Base-by-base conservation (phyloP, 371 early-diverging fungal species). In the Mucor indicus region DNA sequence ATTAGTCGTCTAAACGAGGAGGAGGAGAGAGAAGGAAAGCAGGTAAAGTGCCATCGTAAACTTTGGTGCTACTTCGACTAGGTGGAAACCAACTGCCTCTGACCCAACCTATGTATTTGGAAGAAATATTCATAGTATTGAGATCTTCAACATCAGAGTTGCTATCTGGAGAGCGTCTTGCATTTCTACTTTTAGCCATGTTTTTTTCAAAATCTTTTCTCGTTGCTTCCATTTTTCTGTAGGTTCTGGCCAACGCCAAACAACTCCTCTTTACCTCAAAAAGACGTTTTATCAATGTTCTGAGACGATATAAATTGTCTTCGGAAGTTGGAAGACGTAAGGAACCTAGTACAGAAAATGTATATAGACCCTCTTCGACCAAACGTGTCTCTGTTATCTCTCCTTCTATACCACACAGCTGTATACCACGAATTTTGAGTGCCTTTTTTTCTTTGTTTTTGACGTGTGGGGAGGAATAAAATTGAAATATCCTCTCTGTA, bases 41-140 rank as follows among this genome's bases (percentile, higher is more conserved):
- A 40, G 40, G 40, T 40, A 40, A 40, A 40, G 40, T 24, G 38
- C 38, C 38, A 38, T 38, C 38, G 20, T 38, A 38, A 38, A 38
- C 38, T 38, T 38, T 15, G 38, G 19, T 38, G 38, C 20, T 38
- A 20, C 38, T 38, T 38, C 38, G 38, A 38, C 38, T 38, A 38
- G 38, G 20, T 38, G 38, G 38, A 38, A 38, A 38, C 38, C 38
- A 38, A 20, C 38, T 38, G 38, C 38, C 38, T 38, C 38, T 38
- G 38, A 38, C 38, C 38, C 38, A 38, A 20, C 38, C 20, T 38
- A 38, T 38, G 20, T 38, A 38, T 20, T 38, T 38, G 38, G 38
- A 15, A 38, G 38, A 38, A 19, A 19, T 38, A 38, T 19, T 19
- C 20, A 38, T 17, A 38, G 38, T 17, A 38, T 38, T 20, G 38